Percentiles rank a stretch among this genome's conserved stretches.
Conservation (phyloP, 805 yeast genomes). For the Alloascoidea hylecoeti region DNA sequence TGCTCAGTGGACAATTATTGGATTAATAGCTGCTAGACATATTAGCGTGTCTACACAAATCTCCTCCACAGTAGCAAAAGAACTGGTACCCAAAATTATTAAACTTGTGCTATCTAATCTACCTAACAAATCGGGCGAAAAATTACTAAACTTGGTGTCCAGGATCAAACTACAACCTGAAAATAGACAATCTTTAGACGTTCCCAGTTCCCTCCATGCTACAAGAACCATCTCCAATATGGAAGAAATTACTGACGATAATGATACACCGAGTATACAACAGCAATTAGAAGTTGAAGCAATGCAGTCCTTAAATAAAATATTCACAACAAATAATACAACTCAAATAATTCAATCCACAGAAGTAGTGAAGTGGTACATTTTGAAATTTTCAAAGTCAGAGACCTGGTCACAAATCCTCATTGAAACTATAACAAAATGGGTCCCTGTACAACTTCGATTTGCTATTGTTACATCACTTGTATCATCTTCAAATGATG, state of each 20-base stretch:
- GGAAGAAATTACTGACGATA: no score
- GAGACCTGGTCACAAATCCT: constrained; percentile 39
- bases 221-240: no score
- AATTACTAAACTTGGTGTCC: no score
- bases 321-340: constrained; percentile 50
- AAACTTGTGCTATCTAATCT: background rate
- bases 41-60: background rate
- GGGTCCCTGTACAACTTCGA: constrained; percentile 72
- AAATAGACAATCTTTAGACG: background rate
- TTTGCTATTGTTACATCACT: constrained; percentile 45
- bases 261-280: no score
- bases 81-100: background rate
- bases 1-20: constrained; percentile 5
- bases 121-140: no score
- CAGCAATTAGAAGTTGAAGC: background rate
- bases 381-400: constrained; percentile 17
- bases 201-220: no score
- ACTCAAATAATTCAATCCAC: constrained; percentile 48
- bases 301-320: constrained; percentile 33
- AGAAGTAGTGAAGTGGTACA: constrained; percentile 31
- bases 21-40: background rate
- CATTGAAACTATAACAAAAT: constrained; percentile 51
- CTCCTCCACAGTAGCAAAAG: background rate
- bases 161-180: no score
- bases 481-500: constrained; percentile 17